Evolutionary conservation across 2,329 filamentous ascomycete genomes (phyloP), one percentile per base, ranked within the genome.

Genomic region (Dichotomopilus funicola): DNA sequence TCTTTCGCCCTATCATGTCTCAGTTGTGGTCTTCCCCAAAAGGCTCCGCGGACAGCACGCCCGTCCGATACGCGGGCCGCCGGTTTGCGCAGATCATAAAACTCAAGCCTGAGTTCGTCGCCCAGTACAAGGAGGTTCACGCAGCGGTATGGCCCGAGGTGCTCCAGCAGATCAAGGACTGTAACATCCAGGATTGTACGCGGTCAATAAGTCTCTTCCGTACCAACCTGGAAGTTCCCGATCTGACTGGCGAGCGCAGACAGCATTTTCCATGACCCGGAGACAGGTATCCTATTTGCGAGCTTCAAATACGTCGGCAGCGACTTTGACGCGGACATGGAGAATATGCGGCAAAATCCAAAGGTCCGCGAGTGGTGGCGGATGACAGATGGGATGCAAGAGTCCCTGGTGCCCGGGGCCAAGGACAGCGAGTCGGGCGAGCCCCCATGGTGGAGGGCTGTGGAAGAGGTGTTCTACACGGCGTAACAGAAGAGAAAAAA

Each of bases 351-450:
- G 1, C 82, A 81, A 55, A 89, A 91, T 63, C 78, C 81, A 1
- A 85, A 85, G 65, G 86, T 91, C 37, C 78, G 82, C 54, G 83
- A 87, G 68, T 92, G 88, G 89, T 92, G 88, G 88, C 74, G 74
- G 56, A 86, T 91, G 83, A 91, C 88, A 49, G 88, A 92, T 68
- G 75, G 76, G 11, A 89, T 85, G 76, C 88, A 91, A 72, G 85
- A 83, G 69, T 78, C 75, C 45, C 66, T 87, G 35, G 79, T 86
- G 1, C 75, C 78, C 0, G 83, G 82, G 0, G 82, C 82, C 2
- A 76, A 73, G 63, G 78, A 76, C 58, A 85, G 81, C 59, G 77
- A 80, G 61, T 75, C 78, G 5, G 83, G 81, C 2, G 76, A 76
- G 61, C 79, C 79, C n/a, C 67, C 76, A 9, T 88, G 86, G 86